Evolutionary conservation across 2,329 filamentous ascomycete species (phyloP).

Genomic region (Trichoderma atrobrunneum): DNA sequence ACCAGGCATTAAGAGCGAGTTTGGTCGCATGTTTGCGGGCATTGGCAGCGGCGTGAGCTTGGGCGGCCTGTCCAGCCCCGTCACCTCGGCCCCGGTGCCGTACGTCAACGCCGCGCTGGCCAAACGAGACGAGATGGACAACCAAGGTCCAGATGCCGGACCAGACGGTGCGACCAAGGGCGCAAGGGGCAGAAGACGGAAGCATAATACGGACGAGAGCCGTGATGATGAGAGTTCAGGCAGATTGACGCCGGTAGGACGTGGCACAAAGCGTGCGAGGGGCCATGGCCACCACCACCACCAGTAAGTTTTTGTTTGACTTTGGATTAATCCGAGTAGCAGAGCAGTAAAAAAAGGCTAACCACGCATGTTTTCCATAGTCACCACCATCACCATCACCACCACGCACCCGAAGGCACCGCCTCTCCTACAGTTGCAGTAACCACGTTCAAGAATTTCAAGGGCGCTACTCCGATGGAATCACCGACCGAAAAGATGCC

Average conservation of each 20-base stretch:
- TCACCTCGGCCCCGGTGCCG: constrained; percentile 41
- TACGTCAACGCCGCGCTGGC: constrained; percentile 45
- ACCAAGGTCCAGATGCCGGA: constrained; percentile 41
- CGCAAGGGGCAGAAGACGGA: constrained; percentile 60
- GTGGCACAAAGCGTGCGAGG: constrained; percentile 66
- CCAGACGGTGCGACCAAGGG: constrained; percentile 49
- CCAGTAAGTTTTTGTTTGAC: constrained; percentile 50
- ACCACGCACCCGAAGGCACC: constrained; percentile 49
- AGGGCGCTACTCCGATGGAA: constrained; percentile 44
- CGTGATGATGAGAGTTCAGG: constrained; percentile 67
- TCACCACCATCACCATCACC: constrained; percentile 60
- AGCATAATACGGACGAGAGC: constrained; percentile 72
- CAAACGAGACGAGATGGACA: constrained; percentile 54
- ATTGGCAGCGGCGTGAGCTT: constrained; percentile 63
- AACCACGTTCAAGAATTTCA: constrained; percentile 49
- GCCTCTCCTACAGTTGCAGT: constrained; percentile 42
- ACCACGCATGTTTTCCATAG: constrained; percentile 22
- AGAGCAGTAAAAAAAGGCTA: background rate
- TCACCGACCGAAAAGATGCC: constrained; percentile 43
- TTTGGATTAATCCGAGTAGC: background rate
- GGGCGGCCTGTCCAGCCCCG: constrained; percentile 49
- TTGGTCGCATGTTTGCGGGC: constrained; percentile 93
- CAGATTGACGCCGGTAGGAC: constrained; percentile 57
- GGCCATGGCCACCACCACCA: constrained; percentile 65
- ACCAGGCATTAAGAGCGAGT: constrained; percentile 89